Evolutionary conservation across 2,329 filamentous ascomycete genomes (phyloP), one percentile per base, ranked within the genome.

Genomic region (Botrytis fragariae): DNA sequence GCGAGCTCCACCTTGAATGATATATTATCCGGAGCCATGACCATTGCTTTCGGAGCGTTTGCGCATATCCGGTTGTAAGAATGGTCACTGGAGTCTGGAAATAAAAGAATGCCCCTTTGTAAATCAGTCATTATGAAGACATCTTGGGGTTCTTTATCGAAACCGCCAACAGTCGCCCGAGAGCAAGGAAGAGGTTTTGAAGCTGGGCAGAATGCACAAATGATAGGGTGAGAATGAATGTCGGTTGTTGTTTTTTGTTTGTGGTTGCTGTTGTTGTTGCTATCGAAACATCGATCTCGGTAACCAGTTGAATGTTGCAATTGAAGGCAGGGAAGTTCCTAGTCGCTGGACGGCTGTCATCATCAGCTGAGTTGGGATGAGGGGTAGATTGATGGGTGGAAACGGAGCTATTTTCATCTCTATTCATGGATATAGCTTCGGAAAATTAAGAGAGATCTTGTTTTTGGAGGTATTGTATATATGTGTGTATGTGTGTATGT

Each of bases 301-400:
- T 22, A 67, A 37, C 44, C 32, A 44, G 29, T 48, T 9, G 61
- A 16, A 63, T 42, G n/a, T 5, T 29, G 37, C 25, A 12, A 42
- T 42, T 5, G 12, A 48, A 48, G 62, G 62, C 62, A 64, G 42
- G 62, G 62, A 48, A 48, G 9, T 6, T 37, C 63, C 63, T 48
- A 65, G 63, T 44, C 22, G 44, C 35, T 25, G 20, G 29, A 51
- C 18, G 51, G 57, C 32, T 48, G 57, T 54, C 42, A 51, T 48
- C 25, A 63, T 63, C 69, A 71, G 69, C 69, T 71, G 68, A 70
- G 54, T 45, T 32, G 59, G 39, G 69, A 54, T 71, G 69, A 71
- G 69, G 35, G 35, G 25, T 57, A 69, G 48, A 42, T 3, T n/a
- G 10, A 20, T 6, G 44, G 16, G 5, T 18, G 63, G 18, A 48